Evolutionary conservation across 495 filamentous ascomycete genomes (phyloP), one percentile per base, ranked within the genome.

Genomic region (Elasticomyces elasticus): DNA sequence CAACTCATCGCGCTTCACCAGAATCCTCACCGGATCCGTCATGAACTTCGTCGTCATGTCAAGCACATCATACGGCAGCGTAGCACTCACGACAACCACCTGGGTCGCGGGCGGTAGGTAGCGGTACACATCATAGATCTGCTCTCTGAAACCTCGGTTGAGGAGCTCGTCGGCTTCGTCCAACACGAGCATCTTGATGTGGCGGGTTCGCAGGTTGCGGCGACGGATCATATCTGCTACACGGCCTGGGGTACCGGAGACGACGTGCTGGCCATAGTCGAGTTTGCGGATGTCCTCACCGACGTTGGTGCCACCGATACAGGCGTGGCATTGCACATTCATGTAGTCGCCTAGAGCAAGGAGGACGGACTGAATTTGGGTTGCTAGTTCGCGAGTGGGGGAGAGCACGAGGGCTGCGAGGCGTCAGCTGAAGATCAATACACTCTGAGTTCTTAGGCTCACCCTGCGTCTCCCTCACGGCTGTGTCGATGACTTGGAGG

Each of bases 41-140:
- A 99, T 99, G 80, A 99, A 99, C 71, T 97, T 97, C 51, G 94
- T 97, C 3, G 92, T 99, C 82, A 99, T 91, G 70, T 99, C 92
- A 51, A 99, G 79, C 17, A 99, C 92, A 70, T 99, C 92, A 72
- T 99, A 89, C 22, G 92, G 92, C 41, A 99, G 81, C 17, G 92
- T 99, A 62, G 92, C 92, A 4, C 92, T 97, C 22, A 99, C 86
- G 22, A 99, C 87, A 12, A 99, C 92, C 35, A 99, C 92, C 72
- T 99, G 92, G 42, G 92, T 99, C 23, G 88, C 86, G 37, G 88
- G 94, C 0, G 92, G 92, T 4, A 99, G 83, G 59, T 94, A 91
- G 58, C 89, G 89, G 76, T 94, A 99, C 44, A 99, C 89, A 64
- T 99, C 92, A 75, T 99, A 97, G 70, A 99, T 99, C 71, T 99